Evolutionary conservation across 179 eudicot genomes (phyloP), one percentile per base, ranked within the genome.

Genomic region (Camellia oleifera): DNA sequence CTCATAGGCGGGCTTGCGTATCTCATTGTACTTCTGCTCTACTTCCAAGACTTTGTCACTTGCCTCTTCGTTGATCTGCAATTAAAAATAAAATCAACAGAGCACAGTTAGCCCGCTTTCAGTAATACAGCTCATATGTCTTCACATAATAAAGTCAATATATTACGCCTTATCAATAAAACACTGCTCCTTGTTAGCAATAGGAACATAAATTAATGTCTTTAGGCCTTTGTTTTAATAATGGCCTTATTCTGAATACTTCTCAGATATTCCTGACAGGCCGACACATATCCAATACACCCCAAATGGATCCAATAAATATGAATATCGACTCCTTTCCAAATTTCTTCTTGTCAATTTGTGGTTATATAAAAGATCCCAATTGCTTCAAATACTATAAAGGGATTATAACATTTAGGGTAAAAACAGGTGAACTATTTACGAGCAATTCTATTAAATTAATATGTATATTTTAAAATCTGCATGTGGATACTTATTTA

Each of bases 21-120:
- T 83, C 85, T 88, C 94, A 76, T 87, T 95, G 79, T 88, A 97
- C 85, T 91, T 90, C 86, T 97, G 98, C 75, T 97, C 98, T 58
- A 97, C 85, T 81, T 92, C 97, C 87, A 97, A 82, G 67, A 97
- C 97, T 80, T 92, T 91, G 58, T 97, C 99, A 67, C 97, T 91
- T 50, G 94, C 97, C 84, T 95, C 93, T 87, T 95, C 98, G 79
- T 95, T 93, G 80, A 97, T 88, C 99, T 97, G 81, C n/a, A 84
- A 72, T 75, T 69, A 77, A 23, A 72, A 66, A 62, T 72, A 6
- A 64, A 9, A 61, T 12, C 9, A 73, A 48, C 54, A 75, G 66
- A 65, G 9, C 6, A 8, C 23, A 26, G 63, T 53, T 32, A 15
- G 17, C 46, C 20, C 23, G 5, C 57, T 65, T 20, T 13, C 1